Percentiles rank a stretch among this genome's conserved stretches.
Evolutionary conservation across 495 filamentous ascomycete species (phyloP).

Genomic region (Physcia stellaris): DNA sequence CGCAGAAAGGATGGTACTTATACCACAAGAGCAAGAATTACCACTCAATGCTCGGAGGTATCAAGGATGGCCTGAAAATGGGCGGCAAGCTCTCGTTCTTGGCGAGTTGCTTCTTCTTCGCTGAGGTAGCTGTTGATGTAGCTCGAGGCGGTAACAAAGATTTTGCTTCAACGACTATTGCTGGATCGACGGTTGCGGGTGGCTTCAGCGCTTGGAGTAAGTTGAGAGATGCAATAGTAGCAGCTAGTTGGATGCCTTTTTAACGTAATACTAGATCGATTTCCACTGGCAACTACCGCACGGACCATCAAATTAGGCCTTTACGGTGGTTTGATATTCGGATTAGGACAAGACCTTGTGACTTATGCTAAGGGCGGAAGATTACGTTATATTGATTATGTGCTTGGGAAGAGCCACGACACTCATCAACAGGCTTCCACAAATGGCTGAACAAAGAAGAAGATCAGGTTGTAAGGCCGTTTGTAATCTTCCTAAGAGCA

Average conservation of each 20-base stretch:
- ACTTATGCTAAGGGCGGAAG: conserved; percentile 49
- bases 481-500: no score
- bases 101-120: conserved; percentile 52
- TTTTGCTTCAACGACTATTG: conserved; percentile 60
- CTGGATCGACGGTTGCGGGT: conserved; percentile 69
- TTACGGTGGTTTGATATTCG: conserved; percentile 63
- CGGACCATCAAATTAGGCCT: conserved; percentile 72
- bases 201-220: conserved; percentile 77
- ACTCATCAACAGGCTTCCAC: background rate
- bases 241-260: conserved; percentile 10
- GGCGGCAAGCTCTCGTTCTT: conserved; percentile 54
- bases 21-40: conserved; percentile 99
- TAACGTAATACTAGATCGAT: conserved; percentile 43
- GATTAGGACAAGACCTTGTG: conserved; percentile 63
- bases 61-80: conserved; percentile 64
- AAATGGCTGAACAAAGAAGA: background rate
- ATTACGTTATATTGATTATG: conserved; percentile 57
- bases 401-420: conserved; percentile 28
- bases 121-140: conserved; percentile 76
- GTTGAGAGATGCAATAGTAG: conserved; percentile 17
- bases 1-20: conserved; percentile 81
- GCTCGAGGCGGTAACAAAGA: conserved; percentile 53
- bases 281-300: conserved; percentile 69
- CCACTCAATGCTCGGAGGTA: conserved; percentile 54
- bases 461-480: no score